Base-by-base conservation (phyloP, 2,329 filamentous ascomycete species). In the Aspergillus persii region DNA sequence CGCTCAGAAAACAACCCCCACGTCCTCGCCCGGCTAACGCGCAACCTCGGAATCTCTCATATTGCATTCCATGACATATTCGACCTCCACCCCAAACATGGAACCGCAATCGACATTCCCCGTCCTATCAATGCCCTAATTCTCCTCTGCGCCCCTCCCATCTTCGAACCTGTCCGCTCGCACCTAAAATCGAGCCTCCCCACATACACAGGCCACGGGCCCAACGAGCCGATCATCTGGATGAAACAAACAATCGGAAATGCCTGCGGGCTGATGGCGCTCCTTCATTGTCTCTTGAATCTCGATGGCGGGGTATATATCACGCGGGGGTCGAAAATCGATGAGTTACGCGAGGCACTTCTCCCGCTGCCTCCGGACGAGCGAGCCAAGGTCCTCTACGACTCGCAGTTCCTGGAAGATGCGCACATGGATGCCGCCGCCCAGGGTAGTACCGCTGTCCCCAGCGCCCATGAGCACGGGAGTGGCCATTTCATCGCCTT, bases 171-270 rank as follows among this genome's bases (percentile, higher is more conserved):
- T 51, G 71, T 75, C 12, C 80, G 81, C 47, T 71, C 69, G n/a
- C 62, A 68, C 11, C 76, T 83, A 64, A 74, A 79, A 60, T 72
- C 71, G 3, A 69, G 71, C 30, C 77, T 75, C 50, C 57, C 66
- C 2, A 69, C 74, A 8, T 86, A 86, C 63, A 64, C 74, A 3
- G 78, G 77, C 8, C 77, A 66, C 23, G 83, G 83, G 26, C 69
- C 74, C 0, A 63, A 74, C 2, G 83, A 86, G 59, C 82, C 83
- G 0, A 78, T 85, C 4, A 71, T 86, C 26, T 87, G 84, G 83
- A 85, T 84, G 69, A 80, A 78, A 60, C 84, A 87, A 64, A 86
- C 81, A 1, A 85, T 86, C 57, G 77, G 80, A 15, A 76, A 86
- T 65, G 82, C 83, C 0, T 87, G 85, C 64, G 85, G 84, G 0